Evolutionary conservation across 768 basidiomycete genomes (phyloP), one percentile per base, ranked within the genome.

Genomic region (Hortiboletus flavorubellus): DNA sequence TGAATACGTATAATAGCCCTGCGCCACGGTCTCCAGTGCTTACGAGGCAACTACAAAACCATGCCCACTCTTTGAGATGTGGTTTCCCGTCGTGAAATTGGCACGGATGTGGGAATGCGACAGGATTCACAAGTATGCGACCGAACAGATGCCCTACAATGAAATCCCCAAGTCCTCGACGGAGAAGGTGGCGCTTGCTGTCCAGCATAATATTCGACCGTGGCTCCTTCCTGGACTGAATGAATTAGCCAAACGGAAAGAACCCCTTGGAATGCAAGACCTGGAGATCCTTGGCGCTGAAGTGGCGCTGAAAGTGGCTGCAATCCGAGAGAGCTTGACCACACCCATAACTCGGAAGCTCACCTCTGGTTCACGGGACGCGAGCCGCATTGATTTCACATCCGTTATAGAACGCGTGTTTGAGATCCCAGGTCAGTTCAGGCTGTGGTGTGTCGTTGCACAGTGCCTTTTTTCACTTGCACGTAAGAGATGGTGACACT

Each of bases 41-140:
- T 46, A 12, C 35, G 46, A 51, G 23, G 46, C 40, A 37, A 37
- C 41, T 16, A 15, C 26, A 8, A 38, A n/a, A 12, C 8, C 16
- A n/a, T 0, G 9, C 5, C 3, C 54, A 41, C 10, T n/a, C 18
- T 53, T 53, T 44, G 64, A 68, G 8, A 67, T 68, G 47, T 78
- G 77, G 79, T 58, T 71, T 15, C 67, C 73, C 0, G 68, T 75
- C 21, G 59, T 76, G n/a, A 73, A 73, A 56, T 61, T 78, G 21
- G 62, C 77, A 7, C 70, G 60, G 7, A 72, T 74, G 62, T 78
- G 77, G 74, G 60, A 64, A 40, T 75, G 75, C 47, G 55, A 63
- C 18, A 46, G 54, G 14, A 46, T 76, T 31, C 67, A 73, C 34
- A 49, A 58, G 16, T 54, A 64, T 34, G 73, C 74, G 5, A 63